Base-by-base conservation (phyloP, 2,329 filamentous ascomycete species). In the Arthrobotrys sphaeroides region DNA sequence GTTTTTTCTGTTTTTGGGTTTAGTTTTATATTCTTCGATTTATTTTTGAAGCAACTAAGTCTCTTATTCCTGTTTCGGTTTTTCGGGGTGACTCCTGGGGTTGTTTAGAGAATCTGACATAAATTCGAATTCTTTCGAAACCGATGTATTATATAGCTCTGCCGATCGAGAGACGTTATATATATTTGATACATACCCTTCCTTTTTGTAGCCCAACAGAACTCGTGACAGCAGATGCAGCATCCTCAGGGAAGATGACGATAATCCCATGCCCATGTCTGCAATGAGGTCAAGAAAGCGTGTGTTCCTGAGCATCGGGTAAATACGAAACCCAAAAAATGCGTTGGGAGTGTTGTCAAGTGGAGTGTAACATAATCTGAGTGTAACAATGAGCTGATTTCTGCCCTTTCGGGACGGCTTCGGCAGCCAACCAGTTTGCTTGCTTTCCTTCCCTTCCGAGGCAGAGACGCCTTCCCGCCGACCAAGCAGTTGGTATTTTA, bases 401-500 rank as follows among this genome's bases (percentile, higher is more conserved):
- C n/a, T n/a, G n/a, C n/a, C n/a, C n/a, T n/a, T n/a, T 43, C 38
- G 24, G 28, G 59, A 43, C 26, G 59, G 51, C 36, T 33, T 64
- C 60, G 60, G 60, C 6, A 51, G 12, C 26, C 59, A 62, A 38
- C 16, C n/a, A 49, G 28, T 24, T 13, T 61, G 36, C 43, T 38
- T 47, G 5, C 28, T 13, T 49, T 69, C 42, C 53, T 55, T 69
- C 53, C 60, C 60, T 40, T 40, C 36, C 49, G 28, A 22, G 53
- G 28, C 51, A 42, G 45, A 66, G 40, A 24, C 42, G 31, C 40
- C 64, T 42, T 61, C 64, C 51, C 64, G 64, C 26, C 45, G 45
- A 24, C 65, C 61, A 55, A n/a, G 42, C 60, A 31, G 42, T 7
- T 45, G 57, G 57, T 12, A 61, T 4, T 18, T 16, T 31, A 49